These are phyloP conservation scores for Rhodotorula babjevae DNA, from an alignment of 768 basidiomycete species.

Conservation along the genomic window DNA sequence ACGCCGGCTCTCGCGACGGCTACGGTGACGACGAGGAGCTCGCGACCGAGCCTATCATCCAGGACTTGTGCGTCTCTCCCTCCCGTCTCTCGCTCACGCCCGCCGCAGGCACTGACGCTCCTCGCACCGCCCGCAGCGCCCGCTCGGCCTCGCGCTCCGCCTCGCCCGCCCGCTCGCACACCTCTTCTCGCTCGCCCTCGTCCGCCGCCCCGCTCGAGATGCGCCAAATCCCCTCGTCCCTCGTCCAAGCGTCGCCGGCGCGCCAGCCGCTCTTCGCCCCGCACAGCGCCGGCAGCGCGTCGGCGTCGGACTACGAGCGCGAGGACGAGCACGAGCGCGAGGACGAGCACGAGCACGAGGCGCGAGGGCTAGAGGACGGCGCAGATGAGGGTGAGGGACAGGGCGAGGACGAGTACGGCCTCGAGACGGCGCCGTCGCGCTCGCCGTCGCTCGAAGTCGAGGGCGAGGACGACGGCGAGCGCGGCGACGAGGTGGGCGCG, in stretches of 20 bases:
- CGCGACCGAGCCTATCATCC: not conserved
- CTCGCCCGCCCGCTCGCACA: no score
- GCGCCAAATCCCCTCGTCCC: not conserved
- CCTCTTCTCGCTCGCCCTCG: no score
- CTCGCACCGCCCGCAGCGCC: no score
- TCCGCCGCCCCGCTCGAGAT: not conserved
- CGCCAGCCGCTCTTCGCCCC: not conserved
- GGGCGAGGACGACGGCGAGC: not conserved
- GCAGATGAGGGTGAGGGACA: no score
- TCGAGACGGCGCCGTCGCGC: not conserved
- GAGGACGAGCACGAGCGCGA: not conserved
- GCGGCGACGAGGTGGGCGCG: not conserved
- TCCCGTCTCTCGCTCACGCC: not conserved
- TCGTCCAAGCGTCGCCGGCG: no score
- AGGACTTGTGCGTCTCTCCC: not conserved
- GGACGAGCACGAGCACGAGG: not conserved
- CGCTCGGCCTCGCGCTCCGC: no score
- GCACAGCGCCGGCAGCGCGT: not conserved
- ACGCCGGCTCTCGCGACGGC: not conserved
- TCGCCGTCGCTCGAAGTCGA: not conserved
- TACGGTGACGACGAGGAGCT: not conserved
- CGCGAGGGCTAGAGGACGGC: no score
- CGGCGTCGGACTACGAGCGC: not conserved
- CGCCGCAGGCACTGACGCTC: not conserved
- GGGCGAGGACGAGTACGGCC: no score